Evolutionary conservation across 2,329 filamentous ascomycete species (phyloP).

Genomic region (Paecilomyces sp.): DNA sequence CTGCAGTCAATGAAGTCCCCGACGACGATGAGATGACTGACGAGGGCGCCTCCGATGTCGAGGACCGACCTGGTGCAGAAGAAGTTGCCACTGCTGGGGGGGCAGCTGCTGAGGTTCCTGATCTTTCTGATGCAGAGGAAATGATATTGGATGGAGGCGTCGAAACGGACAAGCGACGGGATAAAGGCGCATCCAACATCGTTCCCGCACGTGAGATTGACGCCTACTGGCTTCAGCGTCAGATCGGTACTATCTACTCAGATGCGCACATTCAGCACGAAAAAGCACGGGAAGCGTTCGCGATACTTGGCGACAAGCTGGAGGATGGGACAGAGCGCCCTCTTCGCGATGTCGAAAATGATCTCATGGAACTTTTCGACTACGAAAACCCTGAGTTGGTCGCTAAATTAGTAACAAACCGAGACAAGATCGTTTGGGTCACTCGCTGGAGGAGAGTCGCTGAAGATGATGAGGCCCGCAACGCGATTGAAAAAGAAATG

Average conservation of each 20-base stretch:
- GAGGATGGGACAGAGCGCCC: slow-evolving; percentile 73
- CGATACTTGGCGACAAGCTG: slow-evolving; percentile 69
- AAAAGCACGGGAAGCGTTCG: slow-evolving; percentile 78
- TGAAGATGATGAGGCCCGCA: slow-evolving; percentile 64
- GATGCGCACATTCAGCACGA: slow-evolving; percentile 91
- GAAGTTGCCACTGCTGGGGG: slow-evolving; percentile 42
- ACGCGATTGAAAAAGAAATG: slow-evolving; percentile 83
- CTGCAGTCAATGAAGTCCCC: slow-evolving; percentile 74
- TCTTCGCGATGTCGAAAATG: slow-evolving; percentile 91
- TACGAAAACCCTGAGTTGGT: slow-evolving; percentile 94
- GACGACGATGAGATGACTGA: slow-evolving; percentile 74
- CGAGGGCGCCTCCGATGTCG: slow-evolving; percentile 63
- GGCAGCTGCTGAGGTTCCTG: slow-evolving; percentile 21
- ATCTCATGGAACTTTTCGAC: slow-evolving; percentile 96
- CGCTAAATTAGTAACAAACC: slow-evolving; percentile 81
- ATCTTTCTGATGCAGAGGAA: slow-evolving; percentile 53
- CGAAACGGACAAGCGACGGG: slow-evolving; percentile 36
- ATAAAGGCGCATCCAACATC: slow-evolving; percentile 45
- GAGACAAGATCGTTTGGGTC: slow-evolving; percentile 92
- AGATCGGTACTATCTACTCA: slow-evolving; percentile 79
- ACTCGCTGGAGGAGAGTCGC: slow-evolving; percentile 79
- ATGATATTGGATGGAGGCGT: slow-evolving; percentile 73
- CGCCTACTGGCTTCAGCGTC: slow-evolving; percentile 92
- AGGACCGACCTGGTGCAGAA: slow-evolving; percentile 50
- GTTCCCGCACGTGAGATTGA: slow-evolving; percentile 87